Evolutionary conservation across 2,329 filamentous ascomycete genomes (phyloP), one percentile per base, ranked within the genome.

Genomic region (Amphichorda felina): DNA sequence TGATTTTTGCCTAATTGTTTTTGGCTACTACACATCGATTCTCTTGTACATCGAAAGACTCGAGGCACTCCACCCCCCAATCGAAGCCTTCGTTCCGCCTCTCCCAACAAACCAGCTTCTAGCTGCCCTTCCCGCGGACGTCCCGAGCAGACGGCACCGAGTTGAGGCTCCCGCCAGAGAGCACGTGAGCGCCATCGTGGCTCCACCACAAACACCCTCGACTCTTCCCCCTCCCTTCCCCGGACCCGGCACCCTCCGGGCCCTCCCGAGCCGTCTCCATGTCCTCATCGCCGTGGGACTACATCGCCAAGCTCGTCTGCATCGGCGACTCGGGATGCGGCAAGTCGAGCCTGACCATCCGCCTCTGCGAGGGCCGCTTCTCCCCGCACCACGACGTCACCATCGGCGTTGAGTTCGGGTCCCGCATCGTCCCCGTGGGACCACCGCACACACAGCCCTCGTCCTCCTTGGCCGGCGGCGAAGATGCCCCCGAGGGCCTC

Each of bases 281-380:
- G 72, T 70, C 70, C 53, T 57, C 64, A 43, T 72, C 79, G 51
- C 81, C 86, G 60, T 96, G 89, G 89, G 87, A 96, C 66, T 96
- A 93, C 68, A 98, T 96, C 56, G 88, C 89, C 59, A 98, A 98
- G 64, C 84, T 98, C 50, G 89, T 96, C 54, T 94, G 86, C 65
- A 87, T 98, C 52, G 91, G 91, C 58, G 91, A 96, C 66, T 91
- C 83, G 31, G 91, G 88, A 55, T 94, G 86, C 55, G 91, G 91
- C 53, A 98, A 98, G 69, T 94, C 86, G 42, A 76, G 85, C 60
- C 75, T 95, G 48, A 94, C 88, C 38, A 88, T 95, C 56, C 85
- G 89, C 43, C 83, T 96, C 43, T 95, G 89, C 66, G 89, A 95
- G 70, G 88, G 88, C 50, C 85, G 89, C 57, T 95, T 96, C 68